Conservation (phyloP, 2,329 filamentous ascomycete species). For the Chaetothyriales sp. region DNA sequence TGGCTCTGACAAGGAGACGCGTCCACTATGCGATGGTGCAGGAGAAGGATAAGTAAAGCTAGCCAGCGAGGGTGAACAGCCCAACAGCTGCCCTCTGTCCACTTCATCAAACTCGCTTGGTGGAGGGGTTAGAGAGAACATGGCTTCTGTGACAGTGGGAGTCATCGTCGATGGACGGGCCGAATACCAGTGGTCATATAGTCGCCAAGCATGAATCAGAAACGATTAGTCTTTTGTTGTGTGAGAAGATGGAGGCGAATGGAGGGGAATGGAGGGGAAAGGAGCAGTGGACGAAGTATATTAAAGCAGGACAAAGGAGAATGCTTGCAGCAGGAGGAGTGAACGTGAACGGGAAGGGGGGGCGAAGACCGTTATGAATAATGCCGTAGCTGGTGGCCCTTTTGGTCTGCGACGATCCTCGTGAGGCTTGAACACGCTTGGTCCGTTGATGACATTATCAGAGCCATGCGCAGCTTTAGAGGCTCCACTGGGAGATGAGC, state of each 20-base stretch:
- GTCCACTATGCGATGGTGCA: conserved; percentile 12
- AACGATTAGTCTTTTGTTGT: background rate
- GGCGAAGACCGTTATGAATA: background rate
- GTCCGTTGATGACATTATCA: conserved; percentile 1
- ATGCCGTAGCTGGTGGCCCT: background rate
- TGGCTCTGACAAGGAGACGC: conserved; percentile 12
- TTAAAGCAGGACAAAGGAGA: background rate
- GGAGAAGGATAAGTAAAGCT: conserved; percentile 15
- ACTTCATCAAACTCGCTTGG: conserved; percentile 16
- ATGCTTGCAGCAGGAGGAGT: background rate
- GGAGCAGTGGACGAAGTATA: background rate
- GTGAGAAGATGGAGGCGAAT: background rate
- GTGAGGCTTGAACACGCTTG: background rate
- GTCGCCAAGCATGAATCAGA: background rate
- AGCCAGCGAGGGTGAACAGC: conserved; percentile 12
- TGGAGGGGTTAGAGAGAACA: conserved; percentile 16
- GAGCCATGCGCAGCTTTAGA: background rate
- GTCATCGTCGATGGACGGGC: background rate
- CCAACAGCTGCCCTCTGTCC: conserved; percentile 13
- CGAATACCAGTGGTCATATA: background rate
- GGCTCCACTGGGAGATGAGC: background rate
- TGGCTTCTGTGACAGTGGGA: conserved; percentile 2
- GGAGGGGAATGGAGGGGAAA: background rate
- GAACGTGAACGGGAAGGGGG: too few relatives aligned
- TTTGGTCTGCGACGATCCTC: background rate